Conservation (phyloP, 768 basidiomycete genomes). For the Lactifluus echinatus region DNA sequence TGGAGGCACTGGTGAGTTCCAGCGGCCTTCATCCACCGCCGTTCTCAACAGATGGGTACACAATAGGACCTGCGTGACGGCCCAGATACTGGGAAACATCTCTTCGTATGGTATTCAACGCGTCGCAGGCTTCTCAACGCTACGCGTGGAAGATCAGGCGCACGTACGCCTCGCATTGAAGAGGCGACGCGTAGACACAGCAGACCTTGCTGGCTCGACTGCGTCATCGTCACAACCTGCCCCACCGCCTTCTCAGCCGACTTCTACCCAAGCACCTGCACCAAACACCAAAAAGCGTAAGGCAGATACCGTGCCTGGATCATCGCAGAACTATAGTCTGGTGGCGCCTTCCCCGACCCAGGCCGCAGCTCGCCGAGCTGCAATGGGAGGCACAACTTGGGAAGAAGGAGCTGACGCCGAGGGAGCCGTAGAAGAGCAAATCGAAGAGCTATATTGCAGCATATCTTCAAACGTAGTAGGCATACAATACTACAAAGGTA, state of each 20-base stretch:
- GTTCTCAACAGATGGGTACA: slow-evolving; percentile 4
- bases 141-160: slow-evolving; percentile 46
- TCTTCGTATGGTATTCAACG: slow-evolving; percentile 1
- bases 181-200: slow-evolving; percentile 43
- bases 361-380: slow-evolving; percentile 11
- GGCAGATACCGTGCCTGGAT: slow-evolving; percentile 23
- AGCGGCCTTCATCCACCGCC: background rate
- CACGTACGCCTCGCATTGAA: slow-evolving; percentile 55
- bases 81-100: slow-evolving; percentile 7
- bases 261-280: slow-evolving; percentile 7
- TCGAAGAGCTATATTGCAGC: slow-evolving; percentile 62
- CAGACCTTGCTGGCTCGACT: slow-evolving; percentile 44
- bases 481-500: slow-evolving; percentile 73
- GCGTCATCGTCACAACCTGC: slow-evolving; percentile 5
- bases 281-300: slow-evolving; percentile 41
- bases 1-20: slow-evolving; percentile 67
- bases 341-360: slow-evolving; percentile 19
- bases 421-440: slow-evolving; percentile 16
- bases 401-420: slow-evolving; percentile 17
- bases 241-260: slow-evolving; percentile 3
- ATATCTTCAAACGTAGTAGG: slow-evolving; percentile 64
- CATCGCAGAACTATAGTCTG: slow-evolving; percentile 2
- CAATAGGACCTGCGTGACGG: slow-evolving; percentile 18
- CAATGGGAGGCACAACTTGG: slow-evolving; percentile 15
- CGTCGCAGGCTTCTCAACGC: background rate